phyloP scores from a whole-genome alignment of 2,329 filamentous ascomycete species.

The Colletotrichum sansevieriae region DNA sequence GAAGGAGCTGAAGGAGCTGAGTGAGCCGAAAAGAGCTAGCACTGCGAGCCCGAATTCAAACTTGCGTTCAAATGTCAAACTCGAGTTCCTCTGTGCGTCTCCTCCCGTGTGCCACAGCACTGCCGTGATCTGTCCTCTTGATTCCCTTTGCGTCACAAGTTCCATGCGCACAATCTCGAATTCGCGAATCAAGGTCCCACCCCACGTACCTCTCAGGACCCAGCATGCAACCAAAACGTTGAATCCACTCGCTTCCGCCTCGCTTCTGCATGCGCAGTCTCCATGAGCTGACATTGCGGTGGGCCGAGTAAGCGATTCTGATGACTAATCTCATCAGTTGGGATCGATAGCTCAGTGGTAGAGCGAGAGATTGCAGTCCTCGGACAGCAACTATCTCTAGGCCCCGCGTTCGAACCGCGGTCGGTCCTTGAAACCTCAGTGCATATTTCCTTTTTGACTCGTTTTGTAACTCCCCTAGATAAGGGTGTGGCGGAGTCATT shows the following conservation, averaged over 20 bases:
- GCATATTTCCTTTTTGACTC: not conserved
- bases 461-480: not conserved
- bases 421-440: constrained; percentile 20
- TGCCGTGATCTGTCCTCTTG: no score
- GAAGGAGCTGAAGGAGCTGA: constrained; percentile 12
- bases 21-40: constrained; percentile 16
- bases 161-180: no score
- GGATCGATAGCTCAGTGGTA: constrained; percentile 42
- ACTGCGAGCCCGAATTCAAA: constrained; percentile 22
- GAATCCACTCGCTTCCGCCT: not conserved
- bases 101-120: no score
- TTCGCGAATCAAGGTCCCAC: constrained; percentile 7
- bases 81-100: not conserved
- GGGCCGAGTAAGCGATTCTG: not conserved
- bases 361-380: constrained; percentile 41
- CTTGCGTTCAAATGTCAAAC: constrained; percentile 11
- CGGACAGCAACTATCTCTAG: constrained; percentile 37
- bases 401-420: constrained; percentile 41
- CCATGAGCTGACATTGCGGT: constrained; percentile 1
- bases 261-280: constrained; percentile 20
- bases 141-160: no score
- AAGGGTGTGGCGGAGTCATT: no score
- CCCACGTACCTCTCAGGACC: constrained; percentile 12
- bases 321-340: constrained; percentile 27
- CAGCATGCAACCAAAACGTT: constrained; percentile 3